Base-by-base conservation (phyloP, 345 rosid genomes). In the Eutrema yunnanense region DNA sequence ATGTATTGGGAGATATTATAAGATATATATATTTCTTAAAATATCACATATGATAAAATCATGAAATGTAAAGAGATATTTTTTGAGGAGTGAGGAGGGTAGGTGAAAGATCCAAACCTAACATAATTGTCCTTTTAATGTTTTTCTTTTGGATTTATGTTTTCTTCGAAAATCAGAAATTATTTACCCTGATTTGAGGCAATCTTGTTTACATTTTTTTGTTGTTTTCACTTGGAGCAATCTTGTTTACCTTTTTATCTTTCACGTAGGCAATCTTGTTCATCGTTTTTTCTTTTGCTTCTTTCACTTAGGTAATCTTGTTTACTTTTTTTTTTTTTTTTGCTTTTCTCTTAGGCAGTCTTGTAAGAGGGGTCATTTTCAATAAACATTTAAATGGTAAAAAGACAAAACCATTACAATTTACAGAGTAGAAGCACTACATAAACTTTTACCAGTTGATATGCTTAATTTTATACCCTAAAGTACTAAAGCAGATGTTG, bases 41-140 rank as follows among this genome's bases (percentile, higher is more conserved):
- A 41, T 16, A 22, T 36, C 46, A 34, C 16, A 42, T 47, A 37
- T 3, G 11, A 4, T 38, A 60, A 71, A 16, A 50, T 71, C 59
- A 71, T 70, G 74, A 57, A 9, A 22, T 59, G 50, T 58, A 38
- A 48, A 61, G 63, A 70, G 67, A 59, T 59, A 60, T 43, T 60
- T 26, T 48, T 38, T 44, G 10, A 57, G 42, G 55, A 44, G 72
- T 44, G 48, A 58, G 22, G 50, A 60, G 51, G 42, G 50, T 71
- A 49, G 67, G 73, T 69, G 65, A 29, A 71, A 60, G 9, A 71
- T 38, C 51, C 67, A 71, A 38, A 71, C 68, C 75, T 71, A 71
- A 71, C 75, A 71, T 61, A 50, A 71, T 71, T 71, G 52, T 71
- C 68, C 75, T 69, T 50, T 60, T 12, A 71, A 27, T 69, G 73